Percentiles rank a stretch among this genome's conserved stretches.
These are phyloP conservation scores for Talaromyces atroroseus DNA, from an alignment of 2,329 filamentous ascomycete genomes.

Conservation along the genomic window DNA sequence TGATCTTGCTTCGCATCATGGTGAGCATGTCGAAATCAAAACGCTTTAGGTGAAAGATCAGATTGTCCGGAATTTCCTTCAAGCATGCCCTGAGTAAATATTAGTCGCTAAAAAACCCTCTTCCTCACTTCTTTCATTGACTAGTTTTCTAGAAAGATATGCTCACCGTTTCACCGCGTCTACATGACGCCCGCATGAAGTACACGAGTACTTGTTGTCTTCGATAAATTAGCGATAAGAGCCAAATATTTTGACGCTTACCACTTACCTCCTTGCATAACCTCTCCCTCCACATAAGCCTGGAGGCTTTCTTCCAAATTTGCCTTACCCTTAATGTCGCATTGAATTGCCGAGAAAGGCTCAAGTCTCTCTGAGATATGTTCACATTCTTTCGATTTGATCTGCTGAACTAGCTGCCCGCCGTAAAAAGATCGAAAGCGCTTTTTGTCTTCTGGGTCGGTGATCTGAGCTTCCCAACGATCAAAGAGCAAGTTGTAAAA, in stretches of 20 bases:
- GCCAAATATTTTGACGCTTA: not conserved
- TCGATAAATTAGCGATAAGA: conserved; percentile 19
- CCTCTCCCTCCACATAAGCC: conserved; percentile 93
- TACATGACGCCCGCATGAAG: conserved; percentile 79
- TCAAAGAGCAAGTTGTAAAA: conserved; percentile 95
- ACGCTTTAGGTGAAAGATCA: conserved; percentile 86
- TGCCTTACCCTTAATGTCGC: conserved; percentile 89
- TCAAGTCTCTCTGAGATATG: conserved; percentile 90
- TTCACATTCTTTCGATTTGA: conserved; percentile 88
- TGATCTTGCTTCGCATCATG: conserved; percentile 83
- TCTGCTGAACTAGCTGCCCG: conserved; percentile 86
- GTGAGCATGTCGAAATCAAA: conserved; percentile 54
- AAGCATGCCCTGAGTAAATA: conserved; percentile 63
- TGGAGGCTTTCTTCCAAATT: conserved; percentile 80
- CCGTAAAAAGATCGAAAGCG: conserved; percentile 79
- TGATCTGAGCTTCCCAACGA: conserved; percentile 78
- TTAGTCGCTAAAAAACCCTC: not conserved
- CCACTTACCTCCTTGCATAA: conserved; percentile 76
- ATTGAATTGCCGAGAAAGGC: conserved; percentile 89
- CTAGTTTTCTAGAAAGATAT: not conserved
- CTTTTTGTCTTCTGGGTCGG: conserved; percentile 61
- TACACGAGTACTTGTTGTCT: conserved; percentile 98
- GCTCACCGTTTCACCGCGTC: conserved; percentile 78
- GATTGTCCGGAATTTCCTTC: conserved; percentile 85
- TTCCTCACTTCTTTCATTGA: conserved; percentile 4